phyloP scores from a whole-genome alignment of 1,139 yeast species.

The Candida sp. region DNA sequence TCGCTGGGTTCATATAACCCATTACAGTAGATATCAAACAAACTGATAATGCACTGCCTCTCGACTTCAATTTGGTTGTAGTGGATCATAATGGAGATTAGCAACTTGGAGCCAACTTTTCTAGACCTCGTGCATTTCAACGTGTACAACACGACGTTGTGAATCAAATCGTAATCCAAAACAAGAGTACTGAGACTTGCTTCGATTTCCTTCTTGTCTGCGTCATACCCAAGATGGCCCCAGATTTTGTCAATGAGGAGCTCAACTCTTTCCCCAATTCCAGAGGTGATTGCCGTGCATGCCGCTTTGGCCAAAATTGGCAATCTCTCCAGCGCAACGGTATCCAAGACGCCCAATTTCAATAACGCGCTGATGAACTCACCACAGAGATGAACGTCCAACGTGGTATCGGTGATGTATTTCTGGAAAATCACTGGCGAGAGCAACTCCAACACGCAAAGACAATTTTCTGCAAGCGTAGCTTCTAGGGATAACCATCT shows the following conservation, averaged over 20 bases:
- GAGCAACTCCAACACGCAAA: constrained; percentile 60
- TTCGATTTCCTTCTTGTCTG: constrained; percentile 60
- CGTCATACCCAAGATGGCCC: constrained; percentile 76
- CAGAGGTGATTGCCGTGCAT: constrained; percentile 65
- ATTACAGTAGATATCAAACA: constrained; percentile 68
- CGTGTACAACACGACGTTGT: constrained; percentile 67
- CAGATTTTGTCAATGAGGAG: constrained; percentile 64
- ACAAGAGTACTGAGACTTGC: constrained; percentile 67
- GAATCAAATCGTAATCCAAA: constrained; percentile 72
- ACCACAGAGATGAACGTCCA: constrained; percentile 67
- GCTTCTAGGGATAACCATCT: constrained; percentile 76
- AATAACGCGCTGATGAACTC: constrained; percentile 64
- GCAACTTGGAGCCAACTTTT: constrained; percentile 70
- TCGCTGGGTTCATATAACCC: constrained; percentile 59
- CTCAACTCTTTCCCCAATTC: constrained; percentile 66
- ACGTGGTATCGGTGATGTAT: constrained; percentile 56
- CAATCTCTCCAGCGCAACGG: constrained; percentile 65
- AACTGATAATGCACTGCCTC: constrained; percentile 62
- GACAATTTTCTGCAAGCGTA: constrained; percentile 61
- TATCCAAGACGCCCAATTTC: constrained; percentile 55
- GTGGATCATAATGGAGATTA: constrained; percentile 23
- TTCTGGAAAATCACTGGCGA: constrained; percentile 56
- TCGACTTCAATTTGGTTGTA: constrained; percentile 62
- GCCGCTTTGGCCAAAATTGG: constrained; percentile 78
- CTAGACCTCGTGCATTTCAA: constrained; percentile 71